Evolutionary conservation across 495 filamentous ascomycete species (phyloP), one percentile per base, ranked within the genome.

Genomic region (Xylaria venustula): DNA sequence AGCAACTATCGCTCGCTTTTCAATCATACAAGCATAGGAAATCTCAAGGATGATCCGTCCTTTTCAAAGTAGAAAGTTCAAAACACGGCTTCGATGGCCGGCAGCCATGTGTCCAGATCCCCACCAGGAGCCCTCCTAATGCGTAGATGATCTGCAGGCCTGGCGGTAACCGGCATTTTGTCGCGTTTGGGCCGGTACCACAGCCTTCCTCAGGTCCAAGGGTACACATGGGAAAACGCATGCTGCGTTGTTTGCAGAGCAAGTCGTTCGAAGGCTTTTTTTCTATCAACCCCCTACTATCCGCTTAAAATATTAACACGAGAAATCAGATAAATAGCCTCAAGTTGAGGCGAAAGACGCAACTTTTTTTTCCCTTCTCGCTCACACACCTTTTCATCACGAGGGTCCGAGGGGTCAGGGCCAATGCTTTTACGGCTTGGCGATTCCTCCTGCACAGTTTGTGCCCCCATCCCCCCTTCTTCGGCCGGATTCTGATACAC

Each of bases 91-190:
- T 44, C n/a, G 25, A 52, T 44, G 37, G 19, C 47, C 47, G 45
- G 56, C 25, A 49, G 23, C 56, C 57, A 60, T 60, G 57, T 52
- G 48, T 51, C 47, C 47, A 44, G 15, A 52, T 34, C 57, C 45
- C 57, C 57, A 60, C 57, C 28, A 36, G 17, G 8, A n/a, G 15
- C 26, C 17, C n/a, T 19, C 36, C 47, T 34, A 25, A 52, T 52
- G 57, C 25, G 57, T 52, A 26, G 20, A 51, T 52, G 57, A 60
- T 60, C 57, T 45, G 40, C 57, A 45, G 48, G 37, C 25, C 57
- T n/a, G 26, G 52, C 57, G 57, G 57, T 26, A 60, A 42, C 37
- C 57, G 47, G 57, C 48, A 60, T 47, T 17, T n/a, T 51, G 28
- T 45, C 37, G 57, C 37, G 47, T 44, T 52, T 51, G 57, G 23